Base-by-base conservation (phyloP, 2,329 filamentous ascomycete genomes). In the Nemania diffusa region DNA sequence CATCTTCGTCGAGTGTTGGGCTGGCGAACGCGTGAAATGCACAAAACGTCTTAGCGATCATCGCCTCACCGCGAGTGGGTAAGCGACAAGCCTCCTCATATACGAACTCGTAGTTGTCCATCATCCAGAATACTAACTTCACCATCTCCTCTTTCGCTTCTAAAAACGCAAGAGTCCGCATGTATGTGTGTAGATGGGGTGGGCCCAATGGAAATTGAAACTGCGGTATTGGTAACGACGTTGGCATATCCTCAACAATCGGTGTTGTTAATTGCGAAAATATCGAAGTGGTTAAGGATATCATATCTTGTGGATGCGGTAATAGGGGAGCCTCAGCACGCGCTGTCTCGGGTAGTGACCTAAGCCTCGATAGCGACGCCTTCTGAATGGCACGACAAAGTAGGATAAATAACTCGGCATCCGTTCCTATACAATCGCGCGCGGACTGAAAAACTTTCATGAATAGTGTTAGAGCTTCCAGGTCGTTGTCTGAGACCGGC, bases 121-220 rank as follows among this genome's bases (percentile, higher is more conserved):
- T 78, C 70, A 91, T 85, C 89, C 90, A 94, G 32, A 79, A 77
- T 15, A 90, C 78, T 5, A 90, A 78, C 3, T 79, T 80, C 5
- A 85, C 82, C 75, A 93, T 87, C 57, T 85, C 87, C 1, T 84
- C 79, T 56, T 83, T 82, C 70, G 92, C 88, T 40, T 84, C 85
- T n/a, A 88, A 77, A 59, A 85, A 84, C 0, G 87, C 90, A 24
- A 93, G 80, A 0, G 87, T 84, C 53, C 89, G 84, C 75, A 93
- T 84, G 74, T 92, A 91, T 1, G 82, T 80, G 71, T 91, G 87
- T 1, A 88, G 74, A 42, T 84, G 78, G 22, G 78, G 78, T 6
- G 85, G 83, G 9, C 77, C 76, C 11, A 89, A 79, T 13, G 81
- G 76, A 42, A 81, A 78, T 7, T 84, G 78, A 1, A 85, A 76